These are phyloP conservation scores for Rubia tinctorum DNA, from an alignment of 305 asterid species.

Conservation along the genomic window DNA sequence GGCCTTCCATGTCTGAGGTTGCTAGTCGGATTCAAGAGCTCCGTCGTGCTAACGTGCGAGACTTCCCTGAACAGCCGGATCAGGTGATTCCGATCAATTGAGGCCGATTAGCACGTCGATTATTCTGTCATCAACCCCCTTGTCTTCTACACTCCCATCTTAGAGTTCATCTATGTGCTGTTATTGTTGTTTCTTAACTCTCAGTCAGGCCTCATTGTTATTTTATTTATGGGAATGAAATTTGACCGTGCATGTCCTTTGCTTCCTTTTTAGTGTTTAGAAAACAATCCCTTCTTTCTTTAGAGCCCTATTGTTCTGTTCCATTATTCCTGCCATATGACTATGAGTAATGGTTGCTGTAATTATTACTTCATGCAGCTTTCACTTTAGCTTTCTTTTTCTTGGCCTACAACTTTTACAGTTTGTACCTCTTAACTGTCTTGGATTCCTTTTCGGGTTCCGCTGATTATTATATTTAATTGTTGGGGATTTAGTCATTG, in stretches of 20 bases:
- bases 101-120: slow-evolving; percentile 17
- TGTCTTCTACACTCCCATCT: slow-evolving; percentile 27
- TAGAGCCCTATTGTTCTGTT: slow-evolving; percentile 33
- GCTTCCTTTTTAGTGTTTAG: not conserved
- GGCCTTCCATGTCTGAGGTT: slow-evolving; percentile 45
- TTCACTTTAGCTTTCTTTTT: slow-evolving; percentile 33
- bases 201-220: slow-evolving; percentile 19
- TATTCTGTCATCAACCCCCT: slow-evolving; percentile 16
- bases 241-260: slow-evolving; percentile 19
- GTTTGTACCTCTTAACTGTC: slow-evolving; percentile 4
- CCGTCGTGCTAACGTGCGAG: slow-evolving; percentile 25
- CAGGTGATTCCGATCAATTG: slow-evolving; percentile 22
- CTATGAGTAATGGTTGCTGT: slow-evolving; percentile 68
- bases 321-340: slow-evolving; percentile 38
- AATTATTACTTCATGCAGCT: slow-evolving; percentile 56
- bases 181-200: slow-evolving; percentile 22
- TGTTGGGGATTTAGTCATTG: not conserved
- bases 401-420: slow-evolving; percentile 12
- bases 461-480: not conserved
- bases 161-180: slow-evolving; percentile 19
- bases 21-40: slow-evolving; percentile 40
- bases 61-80: slow-evolving; percentile 27
- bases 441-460: not conserved
- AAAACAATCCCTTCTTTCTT: slow-evolving; percentile 12
- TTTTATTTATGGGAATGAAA: slow-evolving; percentile 18